phyloP scores from a whole-genome alignment of 2,329 filamentous ascomycete species.

The Endothia cerciana region DNA sequence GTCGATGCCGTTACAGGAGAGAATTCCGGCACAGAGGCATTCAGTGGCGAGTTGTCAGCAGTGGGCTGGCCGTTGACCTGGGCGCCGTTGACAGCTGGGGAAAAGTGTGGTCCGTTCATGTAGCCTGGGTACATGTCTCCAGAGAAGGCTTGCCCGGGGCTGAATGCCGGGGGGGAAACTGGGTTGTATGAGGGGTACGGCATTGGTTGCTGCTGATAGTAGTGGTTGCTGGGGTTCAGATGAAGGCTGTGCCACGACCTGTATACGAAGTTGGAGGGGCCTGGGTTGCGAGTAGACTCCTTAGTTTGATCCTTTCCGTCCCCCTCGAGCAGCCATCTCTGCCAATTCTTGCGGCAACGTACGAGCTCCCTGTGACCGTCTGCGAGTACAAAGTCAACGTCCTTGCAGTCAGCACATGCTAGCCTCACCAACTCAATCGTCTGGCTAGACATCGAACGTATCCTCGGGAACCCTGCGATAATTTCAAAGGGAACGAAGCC shows the following conservation, averaged over 20 bases:
- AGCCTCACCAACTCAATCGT: conserved; percentile 75
- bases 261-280: conserved; percentile 51
- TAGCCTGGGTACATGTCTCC: conserved; percentile 37
- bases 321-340: conserved; percentile 69
- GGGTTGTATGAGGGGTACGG: conserved; percentile 37
- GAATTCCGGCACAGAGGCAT: conserved; percentile 67
- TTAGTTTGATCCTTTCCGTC: conserved; percentile 70
- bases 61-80: conserved; percentile 46
- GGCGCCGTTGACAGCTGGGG: conserved; percentile 36
- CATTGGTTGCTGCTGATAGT: conserved; percentile 31
- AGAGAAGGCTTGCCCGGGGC: conserved; percentile 8
- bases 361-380: conserved; percentile 80
- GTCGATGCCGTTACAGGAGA: conserved; percentile 43
- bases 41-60: conserved; percentile 55
- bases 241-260: conserved; percentile 33
- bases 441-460: conserved; percentile 68
- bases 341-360: conserved; percentile 75
- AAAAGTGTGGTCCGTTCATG: conserved; percentile 36
- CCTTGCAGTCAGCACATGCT: conserved; percentile 72
- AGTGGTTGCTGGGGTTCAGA: conserved; percentile 31
- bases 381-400: conserved; percentile 74
- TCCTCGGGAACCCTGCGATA: conserved; percentile 84
- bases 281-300: conserved; percentile 73
- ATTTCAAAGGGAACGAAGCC: conserved; percentile 84
- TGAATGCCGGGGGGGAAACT: conserved; percentile 24